Percentiles rank a stretch among this genome's conserved stretches.
phyloP scores from a whole-genome alignment of 1,284 basidiomycete genomes.

The Cryptococcus sp. region DNA sequence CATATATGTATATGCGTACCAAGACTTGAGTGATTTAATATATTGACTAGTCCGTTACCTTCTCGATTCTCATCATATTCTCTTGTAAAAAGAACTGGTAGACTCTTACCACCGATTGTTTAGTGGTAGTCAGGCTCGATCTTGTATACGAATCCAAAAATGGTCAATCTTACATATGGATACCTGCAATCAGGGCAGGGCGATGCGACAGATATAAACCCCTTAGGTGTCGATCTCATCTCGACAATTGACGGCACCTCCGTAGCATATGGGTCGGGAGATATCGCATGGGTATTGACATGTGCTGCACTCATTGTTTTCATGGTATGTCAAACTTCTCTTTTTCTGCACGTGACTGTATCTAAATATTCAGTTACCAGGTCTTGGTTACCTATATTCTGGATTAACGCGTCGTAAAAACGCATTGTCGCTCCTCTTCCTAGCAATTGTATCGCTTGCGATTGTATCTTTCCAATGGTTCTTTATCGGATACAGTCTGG shows the following conservation, averaged over 20 bases:
- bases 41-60: too few relatives aligned
- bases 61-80: too few relatives aligned
- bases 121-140: too few relatives aligned
- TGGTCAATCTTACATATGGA: conserved; percentile 25
- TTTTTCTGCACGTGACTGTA: neutral
- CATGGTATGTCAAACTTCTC: conserved; percentile 37
- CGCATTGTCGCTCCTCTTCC: conserved; percentile 52
- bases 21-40: too few relatives aligned
- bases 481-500: conserved; percentile 77
- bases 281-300: conserved; percentile 76
- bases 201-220: conserved; percentile 19
- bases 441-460: conserved; percentile 64
- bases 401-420: conserved; percentile 70
- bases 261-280: conserved; percentile 63
- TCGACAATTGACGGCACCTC: conserved; percentile 18
- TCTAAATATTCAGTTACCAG: conserved; percentile 52
- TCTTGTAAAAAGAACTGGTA: too few relatives aligned
- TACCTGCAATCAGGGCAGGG: conserved; percentile 10
- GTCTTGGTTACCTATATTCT: conserved; percentile 78
- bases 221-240: conserved; percentile 30
- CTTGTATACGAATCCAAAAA: neutral
- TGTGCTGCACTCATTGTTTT: conserved; percentile 70
- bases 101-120: too few relatives aligned
- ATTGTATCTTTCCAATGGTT: conserved; percentile 80
- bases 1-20: too few relatives aligned